phyloP scores from a whole-genome alignment of 257 asterid species.

The Linderniella brevidens region DNA sequence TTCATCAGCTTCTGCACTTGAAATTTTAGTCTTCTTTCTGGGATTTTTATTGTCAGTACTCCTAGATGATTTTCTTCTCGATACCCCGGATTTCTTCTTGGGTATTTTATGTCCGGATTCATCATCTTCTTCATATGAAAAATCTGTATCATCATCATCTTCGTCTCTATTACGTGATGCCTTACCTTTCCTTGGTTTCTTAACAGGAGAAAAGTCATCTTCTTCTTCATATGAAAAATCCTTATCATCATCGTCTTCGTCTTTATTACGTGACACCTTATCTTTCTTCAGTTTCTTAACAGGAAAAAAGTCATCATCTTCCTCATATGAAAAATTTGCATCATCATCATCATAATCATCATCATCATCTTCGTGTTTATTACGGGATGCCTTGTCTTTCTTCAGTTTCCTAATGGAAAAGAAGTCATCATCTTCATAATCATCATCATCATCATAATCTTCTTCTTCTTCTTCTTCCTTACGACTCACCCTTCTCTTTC shows the following conservation, averaged over 20 bases:
- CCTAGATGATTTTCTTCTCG: background rate
- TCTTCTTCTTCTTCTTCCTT: background rate
- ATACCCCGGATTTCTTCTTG: slow-evolving; percentile 8
- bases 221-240: slow-evolving; percentile 7
- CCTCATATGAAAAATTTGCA: slow-evolving; percentile 8
- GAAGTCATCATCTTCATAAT: slow-evolving; percentile 9
- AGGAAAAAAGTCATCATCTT: background rate
- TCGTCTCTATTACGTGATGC: background rate
- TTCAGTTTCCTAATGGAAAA: slow-evolving; percentile 5
- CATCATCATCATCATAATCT: slow-evolving; percentile 3
- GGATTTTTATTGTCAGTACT: background rate
- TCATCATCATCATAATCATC: slow-evolving; percentile 10
- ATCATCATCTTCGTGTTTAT: slow-evolving; percentile 16
- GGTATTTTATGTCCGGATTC: slow-evolving; percentile 9
- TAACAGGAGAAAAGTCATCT: background rate
- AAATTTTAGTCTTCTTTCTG: slow-evolving; percentile 9
- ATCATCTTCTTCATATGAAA: slow-evolving; percentile 21
- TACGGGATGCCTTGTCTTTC: slow-evolving; percentile 7
- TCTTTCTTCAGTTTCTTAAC: background rate
- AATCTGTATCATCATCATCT: slow-evolving; percentile 1
- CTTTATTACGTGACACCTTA: background rate
- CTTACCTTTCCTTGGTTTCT: background rate
- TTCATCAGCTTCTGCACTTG: slow-evolving; percentile 16
- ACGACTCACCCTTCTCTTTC: slow-evolving; percentile 10
- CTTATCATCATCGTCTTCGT: slow-evolving; percentile 11